These are phyloP conservation scores for Metschnikowia baotianmanensis DNA, from an alignment of 805 yeast genomes.

Conservation along the genomic window DNA sequence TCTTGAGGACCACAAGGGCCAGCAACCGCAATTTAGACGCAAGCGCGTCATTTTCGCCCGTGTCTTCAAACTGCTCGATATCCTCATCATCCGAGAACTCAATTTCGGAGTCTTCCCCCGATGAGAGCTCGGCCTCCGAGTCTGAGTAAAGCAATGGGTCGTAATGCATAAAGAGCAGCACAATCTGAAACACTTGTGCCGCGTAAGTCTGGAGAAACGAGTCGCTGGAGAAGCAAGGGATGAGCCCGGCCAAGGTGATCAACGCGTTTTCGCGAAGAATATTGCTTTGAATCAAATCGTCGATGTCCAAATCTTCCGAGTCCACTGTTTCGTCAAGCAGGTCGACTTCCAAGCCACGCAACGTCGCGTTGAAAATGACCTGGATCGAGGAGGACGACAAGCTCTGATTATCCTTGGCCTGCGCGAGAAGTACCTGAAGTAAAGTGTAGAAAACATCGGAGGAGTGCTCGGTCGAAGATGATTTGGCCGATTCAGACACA, in stretches of 20 bases:
- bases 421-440: conserved; percentile 13
- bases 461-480: not conserved
- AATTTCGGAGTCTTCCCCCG: conserved; percentile 22
- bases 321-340: conserved; percentile 9
- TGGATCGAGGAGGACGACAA: conserved; percentile 5
- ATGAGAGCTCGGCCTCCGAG: conserved; percentile 35
- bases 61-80: conserved; percentile 33
- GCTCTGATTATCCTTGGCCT: conserved; percentile 4
- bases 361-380: conserved; percentile 5
- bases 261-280: conserved; percentile 53
- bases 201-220: conserved; percentile 6
- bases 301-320: conserved; percentile 42
- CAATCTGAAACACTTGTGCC: conserved; percentile 17
- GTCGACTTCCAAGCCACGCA: conserved; percentile 7
- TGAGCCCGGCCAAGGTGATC: conserved; percentile 37
- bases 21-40: conserved; percentile 64
- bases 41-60: conserved; percentile 41
- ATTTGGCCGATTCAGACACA: not conserved
- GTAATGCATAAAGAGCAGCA: conserved; percentile 27
- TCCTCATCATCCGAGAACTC: conserved; percentile 40
- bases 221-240: conserved; percentile 19
- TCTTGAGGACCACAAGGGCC: conserved; percentile 43
- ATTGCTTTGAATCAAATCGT: conserved; percentile 41
- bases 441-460: conserved; percentile 10
- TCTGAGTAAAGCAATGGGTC: conserved; percentile 27